Conservation (phyloP, 345 rosid genomes). For the Excoecaria agallocha region DNA sequence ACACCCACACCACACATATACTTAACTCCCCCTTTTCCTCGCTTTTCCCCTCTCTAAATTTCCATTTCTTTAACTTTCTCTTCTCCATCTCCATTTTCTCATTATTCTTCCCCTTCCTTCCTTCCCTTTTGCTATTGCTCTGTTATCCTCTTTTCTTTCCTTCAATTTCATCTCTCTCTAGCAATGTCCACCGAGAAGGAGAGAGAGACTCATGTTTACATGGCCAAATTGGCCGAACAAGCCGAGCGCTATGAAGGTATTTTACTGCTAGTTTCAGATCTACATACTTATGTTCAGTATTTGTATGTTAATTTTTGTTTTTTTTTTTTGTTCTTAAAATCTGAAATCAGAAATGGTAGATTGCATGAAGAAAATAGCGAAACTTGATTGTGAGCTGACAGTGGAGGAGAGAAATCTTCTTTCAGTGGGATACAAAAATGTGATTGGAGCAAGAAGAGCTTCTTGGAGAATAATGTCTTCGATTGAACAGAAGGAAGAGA, state of each 20-base stretch:
- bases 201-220: constrained; percentile 72
- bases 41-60: constrained; percentile 13
- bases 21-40: constrained; percentile 7
- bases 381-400: constrained; percentile 73
- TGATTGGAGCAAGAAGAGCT: constrained; percentile 89
- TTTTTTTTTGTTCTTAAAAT: neutral
- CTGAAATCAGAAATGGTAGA: constrained; percentile 83
- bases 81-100: neutral
- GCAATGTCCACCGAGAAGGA: constrained; percentile 77
- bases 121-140: constrained; percentile 2
- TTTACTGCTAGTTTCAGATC: too few relatives aligned
- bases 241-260: constrained; percentile 93
- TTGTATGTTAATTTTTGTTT: neutral
- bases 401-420: constrained; percentile 97
- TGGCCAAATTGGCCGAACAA: constrained; percentile 95
- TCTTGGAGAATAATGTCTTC: constrained; percentile 99
- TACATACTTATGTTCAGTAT: too few relatives aligned
- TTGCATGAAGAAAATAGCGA: constrained; percentile 85
- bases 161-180: neutral
- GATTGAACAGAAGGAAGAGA: constrained; percentile 92
- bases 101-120: neutral
- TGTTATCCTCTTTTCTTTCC: too few relatives aligned
- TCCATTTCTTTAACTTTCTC: constrained; percentile 5
- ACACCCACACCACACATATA: too few relatives aligned
- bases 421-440: constrained; percentile 93